These are phyloP conservation scores for Aspergillus campestris DNA, from an alignment of 495 filamentous ascomycete genomes.

Conservation along the genomic window DNA sequence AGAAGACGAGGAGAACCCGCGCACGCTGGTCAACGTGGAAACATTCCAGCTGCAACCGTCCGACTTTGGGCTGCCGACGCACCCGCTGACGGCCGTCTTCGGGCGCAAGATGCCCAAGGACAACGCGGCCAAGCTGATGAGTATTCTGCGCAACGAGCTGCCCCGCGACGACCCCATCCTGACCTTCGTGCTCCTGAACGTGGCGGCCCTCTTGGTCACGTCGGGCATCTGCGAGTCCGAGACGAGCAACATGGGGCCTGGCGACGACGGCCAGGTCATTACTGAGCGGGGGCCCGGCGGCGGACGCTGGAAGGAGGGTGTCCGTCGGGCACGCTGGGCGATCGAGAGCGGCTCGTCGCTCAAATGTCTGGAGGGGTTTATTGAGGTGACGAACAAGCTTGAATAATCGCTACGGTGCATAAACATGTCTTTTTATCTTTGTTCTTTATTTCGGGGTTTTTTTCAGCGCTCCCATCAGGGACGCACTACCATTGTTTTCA, in stretches of 20 bases:
- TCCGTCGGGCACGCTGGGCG: constrained; percentile 74
- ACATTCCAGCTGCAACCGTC: constrained; percentile 66
- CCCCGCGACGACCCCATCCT: constrained; percentile 71
- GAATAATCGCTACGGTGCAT: constrained; percentile 4
- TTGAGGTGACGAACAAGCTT: constrained; percentile 47
- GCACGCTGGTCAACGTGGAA: constrained; percentile 49
- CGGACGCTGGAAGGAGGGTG: constrained; percentile 85
- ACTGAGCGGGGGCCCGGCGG: constrained; percentile 73
- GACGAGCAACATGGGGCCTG: constrained; percentile 64
- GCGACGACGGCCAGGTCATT: constrained; percentile 65
- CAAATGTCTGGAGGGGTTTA: constrained; percentile 61
- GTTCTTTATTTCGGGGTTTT: background rate
- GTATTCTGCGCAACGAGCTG: constrained; percentile 65
- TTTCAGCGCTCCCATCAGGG: background rate
- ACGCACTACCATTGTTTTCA: too few species aligned
- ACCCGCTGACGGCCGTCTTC: constrained; percentile 67
- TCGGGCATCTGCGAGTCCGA: constrained; percentile 82
- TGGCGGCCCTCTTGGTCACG: constrained; percentile 76
- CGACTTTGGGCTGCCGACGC: constrained; percentile 75
- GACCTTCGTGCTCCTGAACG: constrained; percentile 90
- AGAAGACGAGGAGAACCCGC: constrained; percentile 31
- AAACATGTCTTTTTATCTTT: constrained; percentile 1
- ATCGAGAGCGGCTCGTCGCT: constrained; percentile 74
- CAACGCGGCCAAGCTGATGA: constrained; percentile 74
- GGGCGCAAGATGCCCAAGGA: constrained; percentile 78